Evolutionary conservation across 179 eudicot species (phyloP).

Genomic region (Carnegiea gigantea): DNA sequence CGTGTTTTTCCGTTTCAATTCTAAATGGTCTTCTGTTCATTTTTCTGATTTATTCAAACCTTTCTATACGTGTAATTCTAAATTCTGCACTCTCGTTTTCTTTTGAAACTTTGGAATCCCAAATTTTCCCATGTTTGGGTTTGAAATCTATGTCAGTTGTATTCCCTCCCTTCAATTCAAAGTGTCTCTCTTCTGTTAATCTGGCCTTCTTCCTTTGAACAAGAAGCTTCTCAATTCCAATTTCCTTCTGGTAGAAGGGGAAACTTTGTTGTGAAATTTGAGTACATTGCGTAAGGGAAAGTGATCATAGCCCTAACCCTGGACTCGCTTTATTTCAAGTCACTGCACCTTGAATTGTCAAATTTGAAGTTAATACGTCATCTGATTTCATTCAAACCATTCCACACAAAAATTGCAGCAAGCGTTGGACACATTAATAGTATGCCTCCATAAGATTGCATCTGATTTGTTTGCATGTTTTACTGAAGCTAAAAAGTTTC

Average conservation of each 20-base stretch:
- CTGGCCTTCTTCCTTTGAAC: not conserved
- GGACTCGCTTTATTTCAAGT: not conserved
- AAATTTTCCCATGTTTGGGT: not conserved
- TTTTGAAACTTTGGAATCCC: not conserved
- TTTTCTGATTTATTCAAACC: not conserved
- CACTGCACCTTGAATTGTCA: not conserved
- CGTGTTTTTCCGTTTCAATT: not conserved
- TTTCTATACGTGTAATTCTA: not conserved
- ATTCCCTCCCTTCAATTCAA: not conserved
- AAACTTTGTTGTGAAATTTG: not conserved
- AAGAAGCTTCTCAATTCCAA: not conserved
- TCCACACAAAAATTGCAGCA: not conserved
- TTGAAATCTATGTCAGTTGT: not conserved
- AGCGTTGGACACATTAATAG: not conserved
- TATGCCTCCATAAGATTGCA: not conserved
- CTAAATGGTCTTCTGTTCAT: slow-evolving; percentile 4
- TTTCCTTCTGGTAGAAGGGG: not conserved
- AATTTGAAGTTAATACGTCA: not conserved
- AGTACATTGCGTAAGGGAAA: not conserved
- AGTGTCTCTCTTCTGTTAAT: not conserved
- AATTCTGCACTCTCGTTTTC: not conserved
- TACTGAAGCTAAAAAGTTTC: no score
- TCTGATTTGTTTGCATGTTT: no score
- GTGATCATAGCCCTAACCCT: no score
- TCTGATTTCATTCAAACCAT: not conserved